Evolutionary conservation across 495 filamentous ascomycete genomes (phyloP), one percentile per base, ranked within the genome.

Genomic region (Penicillium alfredii): DNA sequence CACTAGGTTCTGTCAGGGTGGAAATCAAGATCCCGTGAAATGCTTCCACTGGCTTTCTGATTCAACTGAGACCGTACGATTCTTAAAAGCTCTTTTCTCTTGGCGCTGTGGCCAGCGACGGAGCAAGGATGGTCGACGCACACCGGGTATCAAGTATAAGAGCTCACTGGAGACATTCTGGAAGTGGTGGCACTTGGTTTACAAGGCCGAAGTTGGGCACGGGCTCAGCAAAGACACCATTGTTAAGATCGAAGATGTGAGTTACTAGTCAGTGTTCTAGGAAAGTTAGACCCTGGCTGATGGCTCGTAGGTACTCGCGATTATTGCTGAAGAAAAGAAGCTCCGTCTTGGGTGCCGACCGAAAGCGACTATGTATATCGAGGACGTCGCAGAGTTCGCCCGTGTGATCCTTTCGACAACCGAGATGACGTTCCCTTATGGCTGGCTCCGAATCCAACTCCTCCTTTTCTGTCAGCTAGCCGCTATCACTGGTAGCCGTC

Each of bases 381-480:
- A 66, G 40, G 59, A 69, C 44, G 40, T 69, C 0, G 49, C 51
- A 6, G 43, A 60, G 42, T 53, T 63, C 37, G 44, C 49, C 0
- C 32, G 45, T 13, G 48, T 58, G 8, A 33, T 60, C 10, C 33
- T 69, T 21, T 42, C 41, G 4, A 68, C 49, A 15, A 64, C 35
- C 4, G 47, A 68, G 42, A 60, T 49, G 33, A 61, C 35, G 3
- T 69, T 60, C 49, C 9, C 26, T 19, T 52, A 28, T 49, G 49
- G 60, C 16, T 57, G 40, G 55, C 40, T 40, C 6, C 47, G 52
- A 7, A 59, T 66, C 24, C 33, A 69, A 30, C 37, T 62, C 6
- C 51, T 49, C 26, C 42, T 69, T 40, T 67, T 58, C 45, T 53
- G 29, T 33, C 40, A 69, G 40, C 55, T 69, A 10, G 58, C 48